Evolutionary conservation across 345 rosid species (phyloP), one percentile per base, ranked within the genome.

Genomic region (Triadica sebifera): DNA sequence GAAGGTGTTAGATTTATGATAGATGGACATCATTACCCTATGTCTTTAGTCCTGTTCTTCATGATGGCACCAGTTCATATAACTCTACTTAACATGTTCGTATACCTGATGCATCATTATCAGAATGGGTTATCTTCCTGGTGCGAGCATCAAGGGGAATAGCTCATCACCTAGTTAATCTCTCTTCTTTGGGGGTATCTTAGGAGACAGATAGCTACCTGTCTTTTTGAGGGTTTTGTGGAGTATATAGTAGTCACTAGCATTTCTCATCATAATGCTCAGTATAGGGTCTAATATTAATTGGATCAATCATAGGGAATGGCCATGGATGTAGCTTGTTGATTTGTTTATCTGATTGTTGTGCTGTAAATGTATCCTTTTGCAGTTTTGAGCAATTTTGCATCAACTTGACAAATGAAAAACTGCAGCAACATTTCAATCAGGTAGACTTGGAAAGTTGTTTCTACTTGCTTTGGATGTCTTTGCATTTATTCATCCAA

Each of bases 381-480:
- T 89, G 84, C 93, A 95, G 99, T 85, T 95, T 95, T 82, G 99
- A 95, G 90, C 99, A 95, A 81, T 95, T 95, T 78, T 93, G 99
- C 84, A 95, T 95, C 86, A 93, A 93, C 82, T 89, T 95, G 89
- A 93, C 99, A 7, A 95, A 95, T 85, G 99, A 95, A 84, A 95
- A 95, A 77, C 97, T 95, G 79, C 99, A 95, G 86, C 99, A 95
- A 76, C 98, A 93, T 83, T 95, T 95, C 84, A 95, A 95, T 83
- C 98, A 95, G 99, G 99, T 95, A 81, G 71, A 80, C 73, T 80
- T 75, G 56, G 20, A n/a, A 64, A 67, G 67, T 50, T 58, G 24
- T 68, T 65, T 20, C 11, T 62, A 29, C 53, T 77, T 69, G 24
- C 47, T 60, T 72, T 69, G 74, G 7, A 59, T 47, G 69, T 24